A percentile compares a stretch with the other conserved stretches of the same genome.
Conservation (phyloP, 192 early-diverging fungal species). For the Coemansia sp. region DNA sequence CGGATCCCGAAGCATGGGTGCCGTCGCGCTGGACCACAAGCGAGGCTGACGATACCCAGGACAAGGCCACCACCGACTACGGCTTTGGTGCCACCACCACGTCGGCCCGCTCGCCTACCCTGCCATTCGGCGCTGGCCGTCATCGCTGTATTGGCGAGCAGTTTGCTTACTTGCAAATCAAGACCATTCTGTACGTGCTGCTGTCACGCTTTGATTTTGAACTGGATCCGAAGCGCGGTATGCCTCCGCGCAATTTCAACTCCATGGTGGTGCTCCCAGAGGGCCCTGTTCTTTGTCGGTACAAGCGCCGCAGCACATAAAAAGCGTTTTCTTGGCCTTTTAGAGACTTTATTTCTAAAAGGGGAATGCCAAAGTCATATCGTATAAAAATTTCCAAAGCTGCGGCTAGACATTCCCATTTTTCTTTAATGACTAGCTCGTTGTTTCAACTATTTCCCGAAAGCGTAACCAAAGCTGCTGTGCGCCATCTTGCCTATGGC, state of each 20-base stretch:
- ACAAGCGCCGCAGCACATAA: conserved; percentile 35
- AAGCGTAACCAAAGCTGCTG: too few relatives aligned
- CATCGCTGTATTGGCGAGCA: conserved; percentile 98
- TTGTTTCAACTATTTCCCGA: too few relatives aligned
- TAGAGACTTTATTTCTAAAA: neutral
- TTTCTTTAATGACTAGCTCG: too few relatives aligned
- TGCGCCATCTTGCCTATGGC: too few relatives aligned
- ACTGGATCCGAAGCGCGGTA: conserved; percentile 62
- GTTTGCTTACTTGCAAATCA: conserved; percentile 95
- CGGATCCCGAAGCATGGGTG: conserved; percentile 76
- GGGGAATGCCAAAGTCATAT: too few relatives aligned
- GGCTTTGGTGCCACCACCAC: conserved; percentile 68
- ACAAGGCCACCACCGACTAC: conserved; percentile 63
- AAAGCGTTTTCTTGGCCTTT: neutral
- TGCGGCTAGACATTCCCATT: too few relatives aligned
- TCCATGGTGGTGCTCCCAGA: conserved; percentile 88
- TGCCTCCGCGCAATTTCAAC: conserved; percentile 85
- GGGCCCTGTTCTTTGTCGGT: conserved; percentile 56
- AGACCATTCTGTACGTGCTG: conserved; percentile 83
- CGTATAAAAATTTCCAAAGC: too few relatives aligned
- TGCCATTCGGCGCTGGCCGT: conserved; percentile 97
- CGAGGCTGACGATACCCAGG: conserved; percentile 57
- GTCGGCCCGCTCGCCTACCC: conserved; percentile 74
- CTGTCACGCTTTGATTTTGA: conserved; percentile 75
- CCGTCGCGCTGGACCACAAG: conserved; percentile 72